Conservation (phyloP, 1,139 yeast species). For the Blastobotrys raffinosifermentans region DNA sequence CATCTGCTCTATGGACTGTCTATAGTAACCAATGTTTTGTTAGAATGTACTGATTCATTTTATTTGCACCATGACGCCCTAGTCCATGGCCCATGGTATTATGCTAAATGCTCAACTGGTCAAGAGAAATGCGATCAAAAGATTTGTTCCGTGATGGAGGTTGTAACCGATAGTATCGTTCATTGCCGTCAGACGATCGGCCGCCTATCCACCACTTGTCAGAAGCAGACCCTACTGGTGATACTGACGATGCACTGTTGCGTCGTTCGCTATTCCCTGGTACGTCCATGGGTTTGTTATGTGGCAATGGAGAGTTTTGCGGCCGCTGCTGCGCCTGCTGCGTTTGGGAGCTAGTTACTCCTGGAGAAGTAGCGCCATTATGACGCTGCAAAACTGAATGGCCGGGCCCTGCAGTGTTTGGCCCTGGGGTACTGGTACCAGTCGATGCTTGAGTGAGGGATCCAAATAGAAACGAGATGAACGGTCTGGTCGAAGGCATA, state of each 20-base stretch:
- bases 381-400: constrained; percentile 1
- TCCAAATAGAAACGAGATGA: constrained; percentile 28
- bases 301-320: constrained; percentile 1
- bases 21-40: too few relatives aligned
- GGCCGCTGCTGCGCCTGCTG: constrained; percentile 10
- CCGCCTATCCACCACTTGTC: constrained; percentile 34
- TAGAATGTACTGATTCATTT: too few relatives aligned
- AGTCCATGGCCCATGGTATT: too few relatives aligned
- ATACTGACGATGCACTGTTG: constrained; percentile 14
- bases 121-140: constrained; percentile 28
- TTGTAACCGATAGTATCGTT: constrained; percentile 27
- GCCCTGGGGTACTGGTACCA: too few relatives aligned
- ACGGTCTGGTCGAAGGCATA: constrained; percentile 29
- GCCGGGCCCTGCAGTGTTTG: too few relatives aligned
- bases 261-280: constrained; percentile 13
- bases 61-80: too few relatives aligned
- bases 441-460: too few relatives aligned
- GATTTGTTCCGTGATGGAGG: constrained; percentile 26
- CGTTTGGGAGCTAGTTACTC: constrained; percentile 7
- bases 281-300: constrained; percentile 6
- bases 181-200: constrained; percentile 28
- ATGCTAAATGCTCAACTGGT: constrained; percentile 26
- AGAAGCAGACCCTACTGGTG: constrained; percentile 6
- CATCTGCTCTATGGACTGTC: too few relatives aligned
- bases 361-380: constrained; percentile 1